phyloP scores from a whole-genome alignment of 164 flowering plant species.

The Magnolia kwangsiensis region DNA sequence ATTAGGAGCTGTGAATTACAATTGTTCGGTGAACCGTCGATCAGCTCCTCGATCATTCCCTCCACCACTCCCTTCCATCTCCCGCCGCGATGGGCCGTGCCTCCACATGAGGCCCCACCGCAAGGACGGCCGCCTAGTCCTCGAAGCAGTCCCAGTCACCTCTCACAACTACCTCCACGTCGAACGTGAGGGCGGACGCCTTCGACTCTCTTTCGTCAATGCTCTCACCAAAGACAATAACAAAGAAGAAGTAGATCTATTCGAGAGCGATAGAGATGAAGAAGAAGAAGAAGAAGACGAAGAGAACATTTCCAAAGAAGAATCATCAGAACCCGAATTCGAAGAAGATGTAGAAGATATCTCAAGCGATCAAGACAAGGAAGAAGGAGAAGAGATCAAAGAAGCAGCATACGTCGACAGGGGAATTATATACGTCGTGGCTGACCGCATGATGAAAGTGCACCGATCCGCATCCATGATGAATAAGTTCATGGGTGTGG shows the following conservation, averaged over 20 bases:
- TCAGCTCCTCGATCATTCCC: slow-evolving; percentile 40
- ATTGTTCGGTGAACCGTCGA: slow-evolving; percentile 14
- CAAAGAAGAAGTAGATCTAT: slow-evolving; percentile 14
- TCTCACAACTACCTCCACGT: slow-evolving; percentile 42
- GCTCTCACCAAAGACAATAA: slow-evolving; percentile 1
- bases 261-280: background rate
- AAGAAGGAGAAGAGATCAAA: background rate
- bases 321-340: background rate
- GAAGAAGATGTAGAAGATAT: background rate
- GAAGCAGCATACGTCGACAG: background rate
- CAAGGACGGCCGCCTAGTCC: slow-evolving; percentile 56
- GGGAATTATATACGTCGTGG: slow-evolving; percentile 4
- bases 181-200: slow-evolving; percentile 61
- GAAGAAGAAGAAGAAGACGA: slow-evolving; percentile 5
- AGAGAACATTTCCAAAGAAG: background rate
- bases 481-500: slow-evolving; percentile 35
- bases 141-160: slow-evolving; percentile 62
- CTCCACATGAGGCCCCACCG: slow-evolving; percentile 51
- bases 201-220: slow-evolving; percentile 43
- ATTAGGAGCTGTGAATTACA: background rate
- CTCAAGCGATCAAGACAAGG: background rate
- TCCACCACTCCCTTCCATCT: slow-evolving; percentile 66
- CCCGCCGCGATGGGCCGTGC: slow-evolving; percentile 38
- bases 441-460: slow-evolving; percentile 18
- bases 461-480: slow-evolving; percentile 39